Percentiles rank a stretch among this genome's conserved stretches.
These are phyloP conservation scores for Senna tora DNA, from an alignment of 306 rosid genomes.

Conservation along the genomic window DNA sequence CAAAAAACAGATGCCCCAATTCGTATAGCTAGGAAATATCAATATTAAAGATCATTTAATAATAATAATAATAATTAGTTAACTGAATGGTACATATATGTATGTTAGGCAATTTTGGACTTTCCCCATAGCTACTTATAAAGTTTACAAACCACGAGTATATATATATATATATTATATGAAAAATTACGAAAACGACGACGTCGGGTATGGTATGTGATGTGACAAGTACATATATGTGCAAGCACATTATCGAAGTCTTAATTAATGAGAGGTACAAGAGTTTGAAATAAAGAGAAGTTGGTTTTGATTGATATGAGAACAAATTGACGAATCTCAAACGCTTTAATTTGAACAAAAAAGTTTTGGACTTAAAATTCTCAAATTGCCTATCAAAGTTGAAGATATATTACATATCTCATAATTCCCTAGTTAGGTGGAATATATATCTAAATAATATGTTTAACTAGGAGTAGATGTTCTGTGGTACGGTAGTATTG, in stretches of 20 bases:
- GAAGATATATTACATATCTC: not conserved
- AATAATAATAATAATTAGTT: too few species aligned
- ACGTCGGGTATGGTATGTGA: conserved; percentile 25
- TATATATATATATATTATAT: not conserved
- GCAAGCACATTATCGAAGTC: conserved; percentile 31
- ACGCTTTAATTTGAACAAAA: not conserved
- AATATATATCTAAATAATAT: not conserved
- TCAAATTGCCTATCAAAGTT: conserved; percentile 13
- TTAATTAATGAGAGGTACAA: conserved; percentile 21
- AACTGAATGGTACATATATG: conserved; percentile 13
- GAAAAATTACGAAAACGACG: conserved; percentile 23
- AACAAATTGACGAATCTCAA: conserved; percentile 22
- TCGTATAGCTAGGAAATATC: not conserved
- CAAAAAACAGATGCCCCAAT: not conserved
- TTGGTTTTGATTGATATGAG: conserved; percentile 23
- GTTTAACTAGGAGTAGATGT: not conserved
- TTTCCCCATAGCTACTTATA: conserved; percentile 5
- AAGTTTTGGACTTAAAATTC: not conserved
- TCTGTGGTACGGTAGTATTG: too few species aligned
- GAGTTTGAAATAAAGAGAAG: conserved; percentile 23
- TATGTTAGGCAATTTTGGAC: conserved; percentile 23
- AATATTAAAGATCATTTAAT: not conserved
- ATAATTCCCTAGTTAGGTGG: conserved; percentile 29
- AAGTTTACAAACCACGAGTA: conserved; percentile 24
- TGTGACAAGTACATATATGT: too few species aligned